Base-by-base conservation (phyloP, 164 flowering plant species). In the Houttuynia cordata region DNA sequence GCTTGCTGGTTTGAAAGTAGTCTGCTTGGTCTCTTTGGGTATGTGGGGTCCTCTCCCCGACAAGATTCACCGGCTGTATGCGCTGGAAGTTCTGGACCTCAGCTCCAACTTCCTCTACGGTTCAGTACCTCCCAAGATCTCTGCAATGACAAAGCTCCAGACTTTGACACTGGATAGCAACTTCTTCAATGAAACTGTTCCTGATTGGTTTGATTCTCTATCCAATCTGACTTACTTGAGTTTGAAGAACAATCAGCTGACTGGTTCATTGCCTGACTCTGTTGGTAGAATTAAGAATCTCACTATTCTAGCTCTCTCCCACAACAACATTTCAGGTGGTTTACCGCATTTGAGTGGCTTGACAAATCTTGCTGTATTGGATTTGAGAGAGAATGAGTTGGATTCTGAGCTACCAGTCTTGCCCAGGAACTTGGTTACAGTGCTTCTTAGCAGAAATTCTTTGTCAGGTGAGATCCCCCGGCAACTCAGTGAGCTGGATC, bases 21-120 rank as follows among this genome's bases (percentile, higher is more conserved):
- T 86, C 56, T 70, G 80, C 51, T 66, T 89, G 58, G 88, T 81
- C 61, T 81, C 91, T 62, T 61, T 89, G 64, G 96, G 96, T 25
- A 79, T 89, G 20, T 89, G 96, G 96, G 96, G 96, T 39, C 74
- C 87, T 24, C 71, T 89, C 10, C 80, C 86, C 0, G 85, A 78
- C 47, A 89, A 84, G 56, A 84, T 89, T 51, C 81, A 83, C 62
- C 66, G 91, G 53, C 64, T 89, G n/a, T 67, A 68, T 62, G 73
- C 80, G 14, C 87, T 89, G 53, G 86, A 82, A 57, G 67, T 57
- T 41, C 62, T 88, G 37, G 87, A 88, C 64, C 73, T 88, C 68
- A 83, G 91, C 60, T 81, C 80, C 4, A 88, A 88, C 70, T 86
- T 63, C 63, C 70, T 88, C 15, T 88, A 66, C 66, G 96, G 91